Evolutionary conservation across 306 rosid species (phyloP), one percentile per base, ranked within the genome.

Genomic region (Castanea crenata): DNA sequence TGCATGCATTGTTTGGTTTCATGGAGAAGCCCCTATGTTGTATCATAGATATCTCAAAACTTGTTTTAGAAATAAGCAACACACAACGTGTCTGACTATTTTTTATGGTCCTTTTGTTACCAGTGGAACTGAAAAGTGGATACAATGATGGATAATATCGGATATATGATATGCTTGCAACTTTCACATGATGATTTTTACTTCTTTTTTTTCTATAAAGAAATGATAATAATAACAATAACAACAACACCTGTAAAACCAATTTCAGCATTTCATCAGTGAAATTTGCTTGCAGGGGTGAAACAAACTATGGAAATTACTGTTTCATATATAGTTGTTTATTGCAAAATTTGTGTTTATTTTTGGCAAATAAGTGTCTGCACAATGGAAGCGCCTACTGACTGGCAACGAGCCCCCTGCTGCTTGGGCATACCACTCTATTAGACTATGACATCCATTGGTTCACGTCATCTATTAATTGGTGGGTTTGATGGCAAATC

Each of bases 401-500:
- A 80, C 81, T 57, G 95, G 94, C 71, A 95, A 86, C 80, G 97
- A 92, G 85, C 86, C 95, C 64, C 99, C 98, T 86, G 87, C 97
- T 69, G 97, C 98, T 77, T 91, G 97, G 78, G 99, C 99, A 41
- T 95, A 91, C 89, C 99, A 95, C 86, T 90, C 97, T 16, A 81
- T 95, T 1, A 25, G 27, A 25, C 27, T 25, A 25, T 25, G 87
- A 91, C 91, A 15, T 64, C 82, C 52, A 76, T 95, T 62, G 99
- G 96, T 78, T 91, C 93, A 1, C 85, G 96, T 41, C 78, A 92
- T 86, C 83, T 92, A 69, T 84, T 95, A 58, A 90, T 90, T 79
- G 99, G 99, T 58, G 99, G 99, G 82, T 91, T 92, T 87, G 99
- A 95, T 85, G 98, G 99, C 64, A 95, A 95, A 78, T 79, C 91